A percentile compares a stretch with the other conserved stretches of the same genome.
Evolutionary conservation across 352 stramenopile species (phyloP).

Genomic region (Phytophthora ramorum): DNA sequence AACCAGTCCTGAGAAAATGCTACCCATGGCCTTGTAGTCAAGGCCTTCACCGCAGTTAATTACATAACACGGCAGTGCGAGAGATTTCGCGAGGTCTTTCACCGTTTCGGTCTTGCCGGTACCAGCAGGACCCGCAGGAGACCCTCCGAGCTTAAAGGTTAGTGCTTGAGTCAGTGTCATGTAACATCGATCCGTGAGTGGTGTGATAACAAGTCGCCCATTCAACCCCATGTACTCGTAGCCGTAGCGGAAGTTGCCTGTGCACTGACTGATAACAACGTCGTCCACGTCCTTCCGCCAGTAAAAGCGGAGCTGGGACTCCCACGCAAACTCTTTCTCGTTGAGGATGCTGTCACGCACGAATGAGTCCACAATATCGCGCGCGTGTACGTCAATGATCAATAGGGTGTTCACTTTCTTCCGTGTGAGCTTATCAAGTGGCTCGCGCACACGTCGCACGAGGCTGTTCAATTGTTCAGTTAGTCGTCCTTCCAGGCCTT

Average conservation of each 20-base stretch:
- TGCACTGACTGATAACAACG: constrained; percentile 92
- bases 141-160: constrained; percentile 93
- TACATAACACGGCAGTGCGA: constrained; percentile 93
- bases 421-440: constrained; percentile 80
- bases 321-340: constrained; percentile 92
- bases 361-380: constrained; percentile 92
- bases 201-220: constrained; percentile 92
- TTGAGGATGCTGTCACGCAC: constrained; percentile 91
- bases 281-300: constrained; percentile 92
- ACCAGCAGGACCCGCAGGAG: constrained; percentile 88
- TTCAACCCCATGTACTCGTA: constrained; percentile 96
- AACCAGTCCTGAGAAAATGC: constrained; percentile 90
- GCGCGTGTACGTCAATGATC: constrained; percentile 92
- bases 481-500: constrained; percentile 91
- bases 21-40: constrained; percentile 94
- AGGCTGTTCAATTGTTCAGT: constrained; percentile 92
- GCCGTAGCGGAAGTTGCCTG: constrained; percentile 91
- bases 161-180: constrained; percentile 94
- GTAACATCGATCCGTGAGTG: constrained; percentile 94
- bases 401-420: constrained; percentile 95
- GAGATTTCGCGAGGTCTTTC: constrained; percentile 93
- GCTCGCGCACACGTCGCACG: constrained; percentile 90
- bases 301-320: constrained; percentile 92
- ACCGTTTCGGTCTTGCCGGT: constrained; percentile 95
- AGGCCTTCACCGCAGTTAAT: constrained; percentile 93